Base-by-base conservation (phyloP, 345 rosid species). In the Eucalyptus brandiana region DNA sequence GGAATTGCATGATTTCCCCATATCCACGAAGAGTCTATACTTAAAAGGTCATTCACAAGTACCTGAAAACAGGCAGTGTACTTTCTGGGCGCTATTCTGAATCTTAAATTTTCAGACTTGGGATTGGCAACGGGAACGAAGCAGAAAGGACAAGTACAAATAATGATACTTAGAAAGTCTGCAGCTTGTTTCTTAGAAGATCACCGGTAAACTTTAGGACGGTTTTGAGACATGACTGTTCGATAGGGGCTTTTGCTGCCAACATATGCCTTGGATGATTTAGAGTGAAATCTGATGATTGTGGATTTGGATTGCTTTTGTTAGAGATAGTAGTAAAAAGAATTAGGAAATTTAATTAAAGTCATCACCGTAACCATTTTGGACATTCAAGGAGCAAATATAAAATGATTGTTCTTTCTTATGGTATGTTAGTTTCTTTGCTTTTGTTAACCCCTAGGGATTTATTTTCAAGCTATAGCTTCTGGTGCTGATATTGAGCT, bases 201-300 rank as follows among this genome's bases (percentile, higher is more conserved):
- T 47, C 49, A 47, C 49, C 3, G 49, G 49, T 47, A 3, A 11
- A 47, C 49, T 47, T 47, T 47, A 47, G 49, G 49, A 47, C 49
- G 3, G 49, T 47, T 47, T 47, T 47, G 49, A 12, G 49, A 47
- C 49, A 47, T 47, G 49, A 47, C 13, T 47, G 49, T 11, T 47
- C 49, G 5, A 47, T 47, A 47, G 49, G 49, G 49, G 49, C 49
- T 47, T 47, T 47, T 47, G 49, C 49, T 47, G 49, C 49, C 49
- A 47, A 47, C 49, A 47, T 80, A 88, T 58, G 92, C 93, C 21
- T 44, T 92, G 23, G 92, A 90, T 67, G 94, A 34, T 93, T 94
- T 89, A 93, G 92, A 5, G 81, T 91, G 16, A 94, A 93, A 87
- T 91, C 94, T 19, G 95, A 94, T 88, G 94, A 93, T 13, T 94